These are phyloP conservation scores for Ephemerocybe angulata DNA, from an alignment of 768 basidiomycete species.

Conservation along the genomic window DNA sequence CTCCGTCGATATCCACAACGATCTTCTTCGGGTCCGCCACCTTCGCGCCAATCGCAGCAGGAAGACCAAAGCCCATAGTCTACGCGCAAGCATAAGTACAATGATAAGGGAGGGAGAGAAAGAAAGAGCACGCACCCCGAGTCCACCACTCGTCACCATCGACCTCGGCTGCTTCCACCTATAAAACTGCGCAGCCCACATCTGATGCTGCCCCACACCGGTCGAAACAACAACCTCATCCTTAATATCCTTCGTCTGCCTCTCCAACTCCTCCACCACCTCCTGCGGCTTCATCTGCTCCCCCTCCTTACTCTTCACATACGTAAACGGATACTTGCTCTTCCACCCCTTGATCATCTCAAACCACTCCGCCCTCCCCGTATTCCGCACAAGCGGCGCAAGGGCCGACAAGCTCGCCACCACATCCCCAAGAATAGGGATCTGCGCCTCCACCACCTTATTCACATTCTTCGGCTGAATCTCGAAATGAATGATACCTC, in stretches of 20 bases:
- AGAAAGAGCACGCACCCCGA: constrained; percentile 62
- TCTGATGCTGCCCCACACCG: constrained; percentile 98
- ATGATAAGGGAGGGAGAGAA: constrained; percentile 1
- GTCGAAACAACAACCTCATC: constrained; percentile 86
- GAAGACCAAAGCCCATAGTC: constrained; percentile 99
- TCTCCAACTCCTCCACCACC: constrained; percentile 89
- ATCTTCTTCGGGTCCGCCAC: constrained; percentile 91
- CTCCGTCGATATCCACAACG: constrained; percentile 95
- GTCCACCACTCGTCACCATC: constrained; percentile 91
- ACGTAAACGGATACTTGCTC: constrained; percentile 85
- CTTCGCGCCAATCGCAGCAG: constrained; percentile 93
- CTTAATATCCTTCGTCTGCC: constrained; percentile 73
- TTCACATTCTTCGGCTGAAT: constrained; percentile 98
- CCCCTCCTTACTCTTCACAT: constrained; percentile 57
- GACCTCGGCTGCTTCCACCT: constrained; percentile 85
- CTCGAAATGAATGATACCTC: constrained; percentile 99
- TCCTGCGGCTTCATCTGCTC: constrained; percentile 92
- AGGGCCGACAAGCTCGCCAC: constrained; percentile 75
- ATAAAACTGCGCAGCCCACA: constrained; percentile 97
- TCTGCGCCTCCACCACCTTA: constrained; percentile 94
- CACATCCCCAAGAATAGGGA: constrained; percentile 94
- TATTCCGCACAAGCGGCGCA: constrained; percentile 68
- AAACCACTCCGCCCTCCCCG: constrained; percentile 79
- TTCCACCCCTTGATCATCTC: constrained; percentile 83
- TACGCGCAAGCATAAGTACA: constrained; percentile 24